Conservation (phyloP, 75 land plant genomes). For the Pinus albicaulis region DNA sequence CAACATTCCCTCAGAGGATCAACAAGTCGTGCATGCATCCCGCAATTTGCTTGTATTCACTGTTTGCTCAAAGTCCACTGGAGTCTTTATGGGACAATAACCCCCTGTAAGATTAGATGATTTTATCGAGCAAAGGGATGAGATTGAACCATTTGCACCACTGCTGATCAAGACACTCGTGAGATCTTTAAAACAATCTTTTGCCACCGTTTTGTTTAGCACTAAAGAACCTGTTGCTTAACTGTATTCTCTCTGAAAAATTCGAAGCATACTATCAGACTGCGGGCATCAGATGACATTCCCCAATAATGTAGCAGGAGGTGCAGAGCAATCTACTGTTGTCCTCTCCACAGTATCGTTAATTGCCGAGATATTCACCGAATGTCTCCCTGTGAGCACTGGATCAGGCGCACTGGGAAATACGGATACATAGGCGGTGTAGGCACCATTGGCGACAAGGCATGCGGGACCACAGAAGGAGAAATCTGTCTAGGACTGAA, state of each 20-base stretch:
- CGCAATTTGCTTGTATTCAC: slow-evolving; percentile 34
- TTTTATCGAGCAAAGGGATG: slow-evolving; percentile 62
- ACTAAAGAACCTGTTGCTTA: slow-evolving; percentile 46
- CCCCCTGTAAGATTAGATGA: slow-evolving; percentile 82
- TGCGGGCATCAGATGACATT: slow-evolving; percentile 98
- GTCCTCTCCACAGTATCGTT: slow-evolving; percentile 41
- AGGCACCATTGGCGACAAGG: slow-evolving; percentile 31
- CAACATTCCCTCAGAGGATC: slow-evolving; percentile 55
- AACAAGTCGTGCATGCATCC: too few species aligned
- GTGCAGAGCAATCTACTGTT: slow-evolving; percentile 80
- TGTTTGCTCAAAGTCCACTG: slow-evolving; percentile 49
- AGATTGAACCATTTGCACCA: slow-evolving; percentile 70
- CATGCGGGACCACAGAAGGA: slow-evolving; percentile 51
- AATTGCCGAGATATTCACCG: slow-evolving; percentile 49
- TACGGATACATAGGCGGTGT: slow-evolving; percentile 57
- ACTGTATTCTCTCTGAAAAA: slow-evolving; percentile 69
- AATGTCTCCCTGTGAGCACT: slow-evolving; percentile 36
- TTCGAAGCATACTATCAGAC: slow-evolving; percentile 55
- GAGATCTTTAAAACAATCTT: slow-evolving; percentile 82
- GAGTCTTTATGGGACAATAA: slow-evolving; percentile 80
- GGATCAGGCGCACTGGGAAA: slow-evolving; percentile 13
- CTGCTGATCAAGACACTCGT: slow-evolving; percentile 64
- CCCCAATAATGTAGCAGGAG: slow-evolving; percentile 73
- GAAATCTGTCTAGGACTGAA: slow-evolving; percentile 75
- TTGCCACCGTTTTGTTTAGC: slow-evolving; percentile 50